phyloP scores from a whole-genome alignment of 805 yeast species.

The Wickerhamomyces pijperi region DNA sequence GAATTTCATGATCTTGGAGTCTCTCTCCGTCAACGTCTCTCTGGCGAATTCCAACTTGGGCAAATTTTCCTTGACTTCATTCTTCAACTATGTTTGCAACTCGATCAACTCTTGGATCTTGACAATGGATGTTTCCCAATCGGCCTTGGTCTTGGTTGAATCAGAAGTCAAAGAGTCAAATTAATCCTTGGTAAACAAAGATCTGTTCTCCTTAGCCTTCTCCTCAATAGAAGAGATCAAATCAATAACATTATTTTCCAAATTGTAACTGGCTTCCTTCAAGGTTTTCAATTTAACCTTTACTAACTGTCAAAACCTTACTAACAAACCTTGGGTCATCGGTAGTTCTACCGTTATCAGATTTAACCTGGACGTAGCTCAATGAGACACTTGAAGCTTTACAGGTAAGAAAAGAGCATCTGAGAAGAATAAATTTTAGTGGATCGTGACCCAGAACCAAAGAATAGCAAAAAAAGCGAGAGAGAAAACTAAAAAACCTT shows the following conservation, averaged over 20 bases:
- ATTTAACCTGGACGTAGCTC: too few species aligned
- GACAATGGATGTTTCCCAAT: slow-evolving; percentile 44
- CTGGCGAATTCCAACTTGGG: slow-evolving; percentile 53
- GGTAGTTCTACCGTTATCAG: too few species aligned
- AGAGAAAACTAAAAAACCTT: too few species aligned
- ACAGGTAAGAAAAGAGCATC: too few species aligned
- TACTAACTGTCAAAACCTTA: too few species aligned
- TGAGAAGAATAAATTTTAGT: too few species aligned
- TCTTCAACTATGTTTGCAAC: slow-evolving; percentile 51
- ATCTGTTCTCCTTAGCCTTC: slow-evolving; percentile 74
- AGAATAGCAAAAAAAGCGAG: too few species aligned
- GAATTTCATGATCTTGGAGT: too few species aligned
- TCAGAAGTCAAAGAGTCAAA: slow-evolving; percentile 43
- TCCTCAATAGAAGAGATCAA: slow-evolving; percentile 75
- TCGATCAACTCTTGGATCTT: slow-evolving; percentile 50
- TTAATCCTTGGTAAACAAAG: slow-evolving; percentile 37
- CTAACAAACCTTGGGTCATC: too few species aligned
- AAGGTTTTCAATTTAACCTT: slow-evolving; percentile 81
- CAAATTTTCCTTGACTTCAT: slow-evolving; percentile 49
- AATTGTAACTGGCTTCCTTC: slow-evolving; percentile 82
- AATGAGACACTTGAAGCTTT: too few species aligned
- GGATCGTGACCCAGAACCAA: too few species aligned
- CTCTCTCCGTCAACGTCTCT: slow-evolving; percentile 44
- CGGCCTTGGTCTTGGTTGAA: slow-evolving; percentile 39
- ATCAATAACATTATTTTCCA: slow-evolving; percentile 96